phyloP scores from a whole-genome alignment of 73 alveolate genomes.

The Symbiodinium natans region DNA sequence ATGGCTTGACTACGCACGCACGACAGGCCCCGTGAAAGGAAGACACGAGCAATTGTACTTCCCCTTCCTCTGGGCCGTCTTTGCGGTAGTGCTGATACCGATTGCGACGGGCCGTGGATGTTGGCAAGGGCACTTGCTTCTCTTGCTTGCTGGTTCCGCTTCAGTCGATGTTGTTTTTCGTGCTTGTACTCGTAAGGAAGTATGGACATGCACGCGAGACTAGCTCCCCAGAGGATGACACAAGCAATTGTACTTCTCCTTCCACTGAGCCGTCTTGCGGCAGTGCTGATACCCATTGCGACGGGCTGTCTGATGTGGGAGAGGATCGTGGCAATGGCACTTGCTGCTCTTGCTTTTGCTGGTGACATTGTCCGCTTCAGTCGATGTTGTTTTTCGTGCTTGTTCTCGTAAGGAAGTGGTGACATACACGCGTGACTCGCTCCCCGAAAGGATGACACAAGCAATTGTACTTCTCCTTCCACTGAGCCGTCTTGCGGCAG shows the following conservation, averaged over 20 bases:
- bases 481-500: neutral
- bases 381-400: too few relatives aligned
- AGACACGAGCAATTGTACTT: neutral
- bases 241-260: neutral
- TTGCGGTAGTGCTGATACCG: neutral
- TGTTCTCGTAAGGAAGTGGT: too few relatives aligned
- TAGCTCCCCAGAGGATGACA: neutral
- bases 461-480: neutral
- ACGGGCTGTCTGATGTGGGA: conserved; percentile 2
- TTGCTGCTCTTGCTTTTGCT: too few relatives aligned
- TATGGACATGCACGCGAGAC: neutral
- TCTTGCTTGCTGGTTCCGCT: neutral
- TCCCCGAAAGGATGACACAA: neutral
- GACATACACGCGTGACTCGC: neutral
- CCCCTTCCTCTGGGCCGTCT: neutral
- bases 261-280: neutral
- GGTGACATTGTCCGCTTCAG: too few relatives aligned
- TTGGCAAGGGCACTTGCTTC: neutral
- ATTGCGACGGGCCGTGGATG: neutral
- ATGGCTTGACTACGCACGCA: too few relatives aligned
- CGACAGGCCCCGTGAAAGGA: too few relatives aligned
- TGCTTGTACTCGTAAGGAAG: neutral
- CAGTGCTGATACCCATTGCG: neutral
- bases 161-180: neutral
- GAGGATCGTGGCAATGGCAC: too few relatives aligned